Evolutionary conservation across 2,329 filamentous ascomycete genomes (phyloP).

Genomic region (Colletotrichum tamarilloi): DNA sequence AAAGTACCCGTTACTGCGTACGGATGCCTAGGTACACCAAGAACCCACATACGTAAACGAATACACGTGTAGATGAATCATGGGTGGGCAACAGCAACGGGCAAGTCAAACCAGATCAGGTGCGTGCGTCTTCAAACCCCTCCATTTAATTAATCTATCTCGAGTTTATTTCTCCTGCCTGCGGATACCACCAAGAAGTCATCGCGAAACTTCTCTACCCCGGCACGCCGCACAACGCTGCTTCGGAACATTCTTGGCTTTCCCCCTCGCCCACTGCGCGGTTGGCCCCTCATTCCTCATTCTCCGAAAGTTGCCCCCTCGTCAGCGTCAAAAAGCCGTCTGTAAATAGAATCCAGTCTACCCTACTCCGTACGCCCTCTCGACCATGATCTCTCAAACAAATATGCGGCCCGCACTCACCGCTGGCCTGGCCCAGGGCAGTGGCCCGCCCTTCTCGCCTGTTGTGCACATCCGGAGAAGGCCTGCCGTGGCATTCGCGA

Average conservation of each 20-base stretch:
- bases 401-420: constrained; percentile 9
- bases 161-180: constrained; percentile 10
- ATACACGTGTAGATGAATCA: neutral
- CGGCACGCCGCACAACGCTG: neutral
- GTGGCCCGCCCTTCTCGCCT: neutral
- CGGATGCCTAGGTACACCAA: too few species aligned
- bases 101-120: neutral
- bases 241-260: neutral
- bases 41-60: neutral
- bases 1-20: neutral
- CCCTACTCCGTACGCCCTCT: neutral
- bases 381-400: constrained; percentile 21
- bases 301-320: neutral
- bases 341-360: constrained; percentile 30
- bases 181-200: neutral
- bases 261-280: neutral
- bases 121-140: neutral
- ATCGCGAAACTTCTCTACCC: neutral
- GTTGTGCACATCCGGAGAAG: constrained; percentile 27
- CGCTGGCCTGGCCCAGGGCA: neutral
- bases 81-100: neutral
- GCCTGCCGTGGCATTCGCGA: neutral
- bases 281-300: neutral
- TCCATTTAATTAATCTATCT: neutral
- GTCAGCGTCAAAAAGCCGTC: constrained; percentile 7